Percentiles rank a stretch among this genome's conserved stretches.
Conservation (phyloP, 116 monocot genomes). For the Dioscorea cayenensis region DNA sequence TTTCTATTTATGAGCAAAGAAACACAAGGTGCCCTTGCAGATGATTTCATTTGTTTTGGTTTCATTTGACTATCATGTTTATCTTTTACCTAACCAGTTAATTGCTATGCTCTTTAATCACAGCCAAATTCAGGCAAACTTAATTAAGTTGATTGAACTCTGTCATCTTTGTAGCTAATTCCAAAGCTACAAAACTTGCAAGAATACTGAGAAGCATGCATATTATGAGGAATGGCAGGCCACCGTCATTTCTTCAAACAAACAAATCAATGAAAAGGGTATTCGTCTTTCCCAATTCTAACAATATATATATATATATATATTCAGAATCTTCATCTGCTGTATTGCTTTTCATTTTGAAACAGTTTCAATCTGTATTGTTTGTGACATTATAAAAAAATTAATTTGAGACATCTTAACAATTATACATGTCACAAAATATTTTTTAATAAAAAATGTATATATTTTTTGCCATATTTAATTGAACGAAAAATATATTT, state of each 20-base stretch:
- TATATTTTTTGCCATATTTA: too few species aligned
- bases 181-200: conserved; percentile 70
- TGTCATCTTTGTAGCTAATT: conserved; percentile 36
- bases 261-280: conserved; percentile 32
- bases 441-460: too few species aligned
- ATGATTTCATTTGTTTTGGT: not conserved
- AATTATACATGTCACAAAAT: too few species aligned
- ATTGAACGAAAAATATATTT: too few species aligned
- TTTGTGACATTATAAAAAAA: too few species aligned
- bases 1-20: conserved; percentile 92
- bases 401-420: too few species aligned
- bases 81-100: not conserved
- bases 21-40: conserved; percentile 50
- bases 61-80: not conserved
- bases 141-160: conserved; percentile 71
- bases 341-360: not conserved
- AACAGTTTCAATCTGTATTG: conserved; percentile 11
- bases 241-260: conserved; percentile 57
- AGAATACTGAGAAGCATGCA: conserved; percentile 53
- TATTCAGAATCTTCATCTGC: not conserved
- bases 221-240: conserved; percentile 89
- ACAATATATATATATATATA: not conserved
- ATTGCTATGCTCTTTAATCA: not conserved
- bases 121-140: conserved; percentile 87
- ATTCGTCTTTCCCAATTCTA: not conserved